A percentile compares a stretch with the other conserved stretches of the same genome.
phyloP scores from a whole-genome alignment of 2,329 filamentous ascomycete genomes.

The Pseudocercospora vitis region DNA sequence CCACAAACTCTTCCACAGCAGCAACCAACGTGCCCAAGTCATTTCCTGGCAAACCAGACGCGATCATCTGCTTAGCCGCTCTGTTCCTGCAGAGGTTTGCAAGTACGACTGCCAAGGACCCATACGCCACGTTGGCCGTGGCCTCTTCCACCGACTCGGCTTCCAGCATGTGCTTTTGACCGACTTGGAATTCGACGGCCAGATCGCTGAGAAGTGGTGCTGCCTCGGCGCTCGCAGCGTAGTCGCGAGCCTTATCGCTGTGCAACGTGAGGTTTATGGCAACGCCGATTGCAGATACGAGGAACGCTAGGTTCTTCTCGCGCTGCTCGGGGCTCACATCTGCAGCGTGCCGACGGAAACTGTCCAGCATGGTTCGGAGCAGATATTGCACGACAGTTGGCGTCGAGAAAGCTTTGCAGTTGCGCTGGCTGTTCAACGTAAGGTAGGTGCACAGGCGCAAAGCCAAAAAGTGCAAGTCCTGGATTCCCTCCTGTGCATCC shows the following conservation, averaged over 20 bases:
- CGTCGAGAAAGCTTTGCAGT: conserved; percentile 67
- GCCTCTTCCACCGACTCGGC: conserved; percentile 70
- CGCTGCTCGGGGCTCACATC: conserved; percentile 51
- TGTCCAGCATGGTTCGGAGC: conserved; percentile 27
- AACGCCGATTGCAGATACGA: conserved; percentile 76
- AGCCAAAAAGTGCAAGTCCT: conserved; percentile 43
- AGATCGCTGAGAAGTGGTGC: conserved; percentile 27
- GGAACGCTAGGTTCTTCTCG: conserved; percentile 60
- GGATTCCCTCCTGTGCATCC: conserved; percentile 14
- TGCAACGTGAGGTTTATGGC: conserved; percentile 88
- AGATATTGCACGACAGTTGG: conserved; percentile 49
- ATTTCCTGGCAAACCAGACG: conserved; percentile 45
- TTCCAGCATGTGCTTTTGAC: conserved; percentile 44
- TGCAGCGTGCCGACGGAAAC: conserved; percentile 29
- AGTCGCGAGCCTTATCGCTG: conserved; percentile 57
- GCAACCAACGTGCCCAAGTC: conserved; percentile 54
- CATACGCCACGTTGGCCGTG: conserved; percentile 77
- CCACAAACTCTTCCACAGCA: conserved; percentile 63
- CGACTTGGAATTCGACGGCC: conserved; percentile 32
- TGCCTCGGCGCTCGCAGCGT: conserved; percentile 15
- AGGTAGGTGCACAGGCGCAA: conserved; percentile 78
- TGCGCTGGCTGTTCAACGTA: conserved; percentile 73
- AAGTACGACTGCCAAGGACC: conserved; percentile 80
- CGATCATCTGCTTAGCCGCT: conserved; percentile 40
- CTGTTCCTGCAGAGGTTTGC: conserved; percentile 71